A percentile compares a stretch with the other conserved stretches of the same genome.
phyloP scores from a whole-genome alignment of 805 yeast genomes.

The Sugiyamaella chiloensis region DNA sequence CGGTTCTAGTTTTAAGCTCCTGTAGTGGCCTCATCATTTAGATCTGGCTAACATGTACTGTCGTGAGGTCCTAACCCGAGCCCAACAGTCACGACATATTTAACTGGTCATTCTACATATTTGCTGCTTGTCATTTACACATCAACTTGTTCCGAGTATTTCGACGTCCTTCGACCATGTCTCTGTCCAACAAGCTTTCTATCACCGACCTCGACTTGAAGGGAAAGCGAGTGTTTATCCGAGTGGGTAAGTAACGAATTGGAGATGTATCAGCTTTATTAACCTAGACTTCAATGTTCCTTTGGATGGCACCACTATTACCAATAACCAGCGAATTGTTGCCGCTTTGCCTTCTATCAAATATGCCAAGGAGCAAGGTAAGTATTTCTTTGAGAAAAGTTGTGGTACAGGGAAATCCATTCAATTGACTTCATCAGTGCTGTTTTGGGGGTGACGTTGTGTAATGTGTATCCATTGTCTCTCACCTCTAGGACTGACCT shows the following conservation, averaged over 20 bases:
- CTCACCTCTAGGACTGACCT: too few relatives aligned
- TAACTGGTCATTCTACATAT: not conserved
- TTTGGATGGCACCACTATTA: constrained; percentile 91
- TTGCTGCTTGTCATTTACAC: not conserved
- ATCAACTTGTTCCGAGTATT: constrained; percentile 3
- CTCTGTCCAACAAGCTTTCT: constrained; percentile 87
- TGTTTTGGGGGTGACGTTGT: too few relatives aligned
- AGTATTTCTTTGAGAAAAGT: constrained; percentile 5
- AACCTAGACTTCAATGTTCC: constrained; percentile 42
- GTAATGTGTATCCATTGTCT: too few relatives aligned
- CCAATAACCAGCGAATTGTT: constrained; percentile 99
- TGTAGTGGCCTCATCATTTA: too few relatives aligned
- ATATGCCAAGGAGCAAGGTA: constrained; percentile 77
- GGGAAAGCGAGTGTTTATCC: constrained; percentile 95
- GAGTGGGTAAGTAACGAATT: constrained; percentile 63
- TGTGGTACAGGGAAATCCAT: not conserved
- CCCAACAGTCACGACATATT: constrained; percentile 8
- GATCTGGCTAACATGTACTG: too few relatives aligned
- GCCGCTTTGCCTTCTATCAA: constrained; percentile 99
- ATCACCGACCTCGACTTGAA: constrained; percentile 85
- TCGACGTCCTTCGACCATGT: constrained; percentile 49
- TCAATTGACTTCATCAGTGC: too few relatives aligned
- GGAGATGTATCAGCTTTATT: not conserved
- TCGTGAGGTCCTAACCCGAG: constrained; percentile 5
- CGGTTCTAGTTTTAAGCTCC: too few relatives aligned